Conservation (phyloP, 2,329 filamentous ascomycete genomes). For the Aspergillus neotritici region DNA sequence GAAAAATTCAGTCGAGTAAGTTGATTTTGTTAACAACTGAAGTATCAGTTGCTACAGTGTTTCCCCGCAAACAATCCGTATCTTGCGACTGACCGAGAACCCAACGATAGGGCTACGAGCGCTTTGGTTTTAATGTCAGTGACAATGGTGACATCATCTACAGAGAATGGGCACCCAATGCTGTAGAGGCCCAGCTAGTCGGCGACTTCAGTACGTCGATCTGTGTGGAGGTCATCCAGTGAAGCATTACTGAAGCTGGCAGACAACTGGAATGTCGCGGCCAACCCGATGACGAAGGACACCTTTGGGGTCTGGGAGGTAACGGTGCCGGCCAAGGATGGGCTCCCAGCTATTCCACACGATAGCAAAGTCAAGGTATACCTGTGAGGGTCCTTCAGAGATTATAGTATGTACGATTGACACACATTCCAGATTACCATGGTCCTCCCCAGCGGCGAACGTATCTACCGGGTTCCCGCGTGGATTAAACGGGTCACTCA, state of each 20-base stretch:
- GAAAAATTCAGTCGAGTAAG: conserved; percentile 82
- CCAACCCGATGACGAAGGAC: conserved; percentile 83
- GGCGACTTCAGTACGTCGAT: conserved; percentile 79
- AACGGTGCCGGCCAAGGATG: conserved; percentile 64
- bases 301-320: conserved; percentile 84
- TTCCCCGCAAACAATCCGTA: too few relatives aligned
- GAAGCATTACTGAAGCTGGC: conserved; percentile 22
- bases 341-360: conserved; percentile 75
- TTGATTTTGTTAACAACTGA: neutral
- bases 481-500: conserved; percentile 99
- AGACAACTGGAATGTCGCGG: conserved; percentile 81
- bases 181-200: conserved; percentile 73
- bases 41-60: too few relatives aligned
- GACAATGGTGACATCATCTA: conserved; percentile 81
- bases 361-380: conserved; percentile 91
- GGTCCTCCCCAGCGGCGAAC: conserved; percentile 69
- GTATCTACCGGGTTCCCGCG: conserved; percentile 80
- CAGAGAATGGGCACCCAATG: conserved; percentile 94
- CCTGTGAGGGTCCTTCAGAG: neutral
- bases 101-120: conserved; percentile 66
- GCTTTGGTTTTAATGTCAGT: conserved; percentile 77
- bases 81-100: too few relatives aligned
- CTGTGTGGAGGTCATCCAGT: neutral
- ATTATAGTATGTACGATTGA: neutral
- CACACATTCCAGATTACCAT: conserved; percentile 63